Base-by-base conservation (phyloP, 768 basidiomycete genomes). In the Hemileccinum impolitum region DNA sequence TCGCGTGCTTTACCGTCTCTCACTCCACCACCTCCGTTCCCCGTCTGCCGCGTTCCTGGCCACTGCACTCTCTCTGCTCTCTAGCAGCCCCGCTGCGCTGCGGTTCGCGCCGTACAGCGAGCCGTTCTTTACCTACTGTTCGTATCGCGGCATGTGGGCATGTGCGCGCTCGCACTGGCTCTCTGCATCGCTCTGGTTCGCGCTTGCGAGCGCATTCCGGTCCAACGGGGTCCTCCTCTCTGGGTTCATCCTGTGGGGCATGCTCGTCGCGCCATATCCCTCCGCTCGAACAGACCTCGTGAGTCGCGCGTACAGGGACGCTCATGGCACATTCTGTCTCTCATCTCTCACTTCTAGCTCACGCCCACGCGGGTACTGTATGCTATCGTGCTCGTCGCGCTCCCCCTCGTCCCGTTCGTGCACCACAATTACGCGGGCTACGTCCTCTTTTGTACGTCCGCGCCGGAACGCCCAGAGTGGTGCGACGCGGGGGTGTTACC, bases 101-200 rank as follows among this genome's bases (percentile, higher is more conserved):
- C 76, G 82, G 21, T 76, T 85, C 39, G 84, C 85, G 0, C 78
- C 87, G 0, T 95, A 89, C 65, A 82, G 72, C 42, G 95, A 98
- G 60, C 89, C 94, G 0, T 87, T 92, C 65, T 94, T 90, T 66
- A 87, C 94, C 0, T 79, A 80, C 51, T 68, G 88, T 21, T 87
- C 91, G 0, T 95, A 94, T 62, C 72, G 68, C 60, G 66, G 66
- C 4, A 68, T 68, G 66, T 62, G 63, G 50, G 54, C 64, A 3
- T 70, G 66, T 43, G 58, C 58, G 14, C 55, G 62, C 23, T 51
- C 40, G 15, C 73, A 73, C 48, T 89, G 84, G 80, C 25, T 76
- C 25, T 40, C 53, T 14, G 85, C 90, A 7, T 68, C 86, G 0
- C 2, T 85, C 6, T 75, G 66, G 52, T 92, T 95, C 63, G 69